Percentiles rank a stretch among this genome's conserved stretches.
These are phyloP conservation scores for Chaetothyriales sp. DNA, from an alignment of 2,329 filamentous ascomycete species.

Conservation along the genomic window DNA sequence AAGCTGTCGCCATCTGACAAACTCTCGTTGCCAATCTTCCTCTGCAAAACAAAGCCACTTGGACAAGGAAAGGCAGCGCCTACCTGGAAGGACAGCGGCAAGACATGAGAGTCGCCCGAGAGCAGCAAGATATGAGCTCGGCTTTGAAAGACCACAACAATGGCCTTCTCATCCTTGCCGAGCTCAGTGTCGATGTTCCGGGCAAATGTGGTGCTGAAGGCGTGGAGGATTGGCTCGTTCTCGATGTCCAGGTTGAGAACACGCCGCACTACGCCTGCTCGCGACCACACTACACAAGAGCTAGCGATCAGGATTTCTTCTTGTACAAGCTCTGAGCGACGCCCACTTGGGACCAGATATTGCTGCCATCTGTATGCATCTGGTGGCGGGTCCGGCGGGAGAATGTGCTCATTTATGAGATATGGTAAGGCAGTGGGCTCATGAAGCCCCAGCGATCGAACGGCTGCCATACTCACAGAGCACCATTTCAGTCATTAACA, in stretches of 20 bases:
- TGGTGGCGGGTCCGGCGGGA: conserved; percentile 50
- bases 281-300: conserved; percentile 72
- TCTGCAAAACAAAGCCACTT: conserved; percentile 70
- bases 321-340: conserved; percentile 36
- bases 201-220: conserved; percentile 70
- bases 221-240: conserved; percentile 72
- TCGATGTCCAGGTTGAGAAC: conserved; percentile 76
- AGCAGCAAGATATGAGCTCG: conserved; percentile 91
- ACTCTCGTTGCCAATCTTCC: conserved; percentile 40
- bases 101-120: conserved; percentile 69
- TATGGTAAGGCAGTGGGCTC: conserved; percentile 70
- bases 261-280: conserved; percentile 69
- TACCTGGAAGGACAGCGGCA: conserved; percentile 90
- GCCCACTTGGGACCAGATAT: conserved; percentile 23
- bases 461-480: conserved; percentile 55
- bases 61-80: conserved; percentile 73
- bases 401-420: conserved; percentile 63
- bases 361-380: conserved; percentile 65
- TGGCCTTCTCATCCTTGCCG: conserved; percentile 24
- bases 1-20: conserved; percentile 30
- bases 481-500: neutral
- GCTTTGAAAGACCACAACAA: conserved; percentile 82
- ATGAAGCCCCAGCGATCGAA: conserved; percentile 83
- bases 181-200: conserved; percentile 23
- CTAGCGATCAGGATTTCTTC: conserved; percentile 70